A percentile compares a stretch with the other conserved stretches of the same genome.
Conservation (phyloP, 306 rosid species). For the Inga oerstediana region DNA sequence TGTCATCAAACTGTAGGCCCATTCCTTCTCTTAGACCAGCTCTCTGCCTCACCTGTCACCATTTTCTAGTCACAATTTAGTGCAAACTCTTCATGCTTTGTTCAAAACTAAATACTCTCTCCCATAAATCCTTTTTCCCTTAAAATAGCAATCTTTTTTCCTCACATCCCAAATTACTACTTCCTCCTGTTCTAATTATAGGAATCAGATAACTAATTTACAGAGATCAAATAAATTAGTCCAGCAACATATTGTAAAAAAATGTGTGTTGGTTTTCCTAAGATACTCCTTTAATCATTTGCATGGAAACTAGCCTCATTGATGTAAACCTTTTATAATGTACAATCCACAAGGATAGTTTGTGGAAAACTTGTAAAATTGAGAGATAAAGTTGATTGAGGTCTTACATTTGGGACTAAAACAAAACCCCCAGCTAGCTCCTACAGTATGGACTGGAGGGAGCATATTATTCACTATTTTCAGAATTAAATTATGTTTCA, state of each 20-base stretch:
- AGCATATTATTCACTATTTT: background rate
- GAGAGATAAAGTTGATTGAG: background rate
- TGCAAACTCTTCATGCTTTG: background rate
- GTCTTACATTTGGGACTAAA: background rate
- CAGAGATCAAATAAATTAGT: background rate
- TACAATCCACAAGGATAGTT: too few relatives aligned
- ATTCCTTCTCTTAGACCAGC: slow-evolving; percentile 17
- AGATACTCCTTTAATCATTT: too few relatives aligned
- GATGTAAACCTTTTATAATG: too few relatives aligned
- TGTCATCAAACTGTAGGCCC: slow-evolving; percentile 79
- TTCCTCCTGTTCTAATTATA: background rate
- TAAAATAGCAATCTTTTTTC: too few relatives aligned
- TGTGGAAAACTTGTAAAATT: background rate
- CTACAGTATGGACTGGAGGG: background rate
- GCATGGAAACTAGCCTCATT: too few relatives aligned
- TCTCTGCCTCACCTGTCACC: background rate
- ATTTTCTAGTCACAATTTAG: background rate
- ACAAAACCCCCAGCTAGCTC: background rate
- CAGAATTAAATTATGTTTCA: background rate
- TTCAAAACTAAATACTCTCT: background rate
- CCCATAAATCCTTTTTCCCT: too few relatives aligned
- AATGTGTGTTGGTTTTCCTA: background rate
- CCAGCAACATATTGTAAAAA: background rate
- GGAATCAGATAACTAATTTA: background rate
- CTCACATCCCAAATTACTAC: background rate